Percentiles rank a stretch among this genome's conserved stretches.
phyloP scores from a whole-genome alignment of 805 yeast species.

The Kuraishia capsulata region DNA sequence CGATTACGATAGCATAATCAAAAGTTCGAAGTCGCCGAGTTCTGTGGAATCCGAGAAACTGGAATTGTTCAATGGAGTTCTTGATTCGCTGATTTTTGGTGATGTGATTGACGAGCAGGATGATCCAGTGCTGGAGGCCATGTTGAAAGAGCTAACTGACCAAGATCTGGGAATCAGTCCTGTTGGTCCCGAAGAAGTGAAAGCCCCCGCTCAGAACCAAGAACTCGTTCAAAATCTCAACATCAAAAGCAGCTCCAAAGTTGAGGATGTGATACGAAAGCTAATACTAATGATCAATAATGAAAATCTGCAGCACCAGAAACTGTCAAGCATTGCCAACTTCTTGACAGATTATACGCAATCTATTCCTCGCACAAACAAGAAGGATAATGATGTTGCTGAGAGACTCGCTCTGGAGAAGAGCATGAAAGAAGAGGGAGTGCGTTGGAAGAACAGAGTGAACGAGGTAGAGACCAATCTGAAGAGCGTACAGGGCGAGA shows the following conservation, averaged over 20 bases:
- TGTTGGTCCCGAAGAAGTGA: not conserved
- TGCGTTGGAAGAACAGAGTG: not conserved
- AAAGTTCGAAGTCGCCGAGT: slow-evolving; percentile 15
- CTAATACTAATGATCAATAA: slow-evolving; percentile 46
- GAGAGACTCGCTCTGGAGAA: not conserved
- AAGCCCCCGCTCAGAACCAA: slow-evolving; percentile 23
- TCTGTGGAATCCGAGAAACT: slow-evolving; percentile 15
- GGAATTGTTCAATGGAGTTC: slow-evolving; percentile 22
- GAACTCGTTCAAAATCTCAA: slow-evolving; percentile 55
- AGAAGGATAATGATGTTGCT: not conserved
- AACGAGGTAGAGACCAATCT: not conserved
- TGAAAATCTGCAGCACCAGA: slow-evolving; percentile 50
- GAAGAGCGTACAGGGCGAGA: not conserved
- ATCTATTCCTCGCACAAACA: not conserved
- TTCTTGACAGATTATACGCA: slow-evolving; percentile 41
- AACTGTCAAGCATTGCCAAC: slow-evolving; percentile 42
- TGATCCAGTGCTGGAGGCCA: slow-evolving; percentile 11
- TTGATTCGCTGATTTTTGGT: slow-evolving; percentile 27
- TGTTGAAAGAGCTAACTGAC: slow-evolving; percentile 22
- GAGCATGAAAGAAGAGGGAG: not conserved
- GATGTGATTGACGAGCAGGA: slow-evolving; percentile 24
- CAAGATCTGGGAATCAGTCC: slow-evolving; percentile 22
- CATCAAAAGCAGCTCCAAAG: slow-evolving; percentile 43
- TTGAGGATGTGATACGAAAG: slow-evolving; percentile 46
- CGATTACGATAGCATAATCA: slow-evolving; percentile 15